Conservation (phyloP, 2,329 filamentous ascomycete species). For the Trichothecium roseum region DNA sequence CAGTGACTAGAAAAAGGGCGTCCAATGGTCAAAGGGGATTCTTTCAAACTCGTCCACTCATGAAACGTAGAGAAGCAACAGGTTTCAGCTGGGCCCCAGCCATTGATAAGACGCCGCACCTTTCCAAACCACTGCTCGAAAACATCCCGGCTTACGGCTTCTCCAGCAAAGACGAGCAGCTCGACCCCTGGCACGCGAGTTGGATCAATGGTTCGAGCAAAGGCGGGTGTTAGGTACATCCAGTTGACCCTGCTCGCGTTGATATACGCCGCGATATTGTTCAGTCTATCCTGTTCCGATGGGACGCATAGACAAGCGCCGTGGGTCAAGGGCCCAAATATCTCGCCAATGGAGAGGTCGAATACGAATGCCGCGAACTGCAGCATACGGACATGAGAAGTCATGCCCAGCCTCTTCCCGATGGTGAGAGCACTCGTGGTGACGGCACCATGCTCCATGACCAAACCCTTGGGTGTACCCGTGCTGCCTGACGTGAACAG, state of each 20-base stretch:
- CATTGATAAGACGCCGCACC: conserved; percentile 5
- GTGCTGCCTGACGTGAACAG: conserved; percentile 9
- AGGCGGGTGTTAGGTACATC: conserved; percentile 1
- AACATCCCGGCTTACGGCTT: conserved; percentile 4
- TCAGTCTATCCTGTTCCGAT: conserved; percentile 2
- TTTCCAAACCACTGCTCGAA: conserved; percentile 4
- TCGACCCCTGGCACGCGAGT: background rate
- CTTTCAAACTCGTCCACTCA: background rate
- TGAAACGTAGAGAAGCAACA: conserved; percentile 1
- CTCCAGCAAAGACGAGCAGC: conserved; percentile 5
- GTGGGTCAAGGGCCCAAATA: conserved; percentile 1
- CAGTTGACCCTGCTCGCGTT: background rate
- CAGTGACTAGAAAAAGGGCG: conserved; percentile 3
- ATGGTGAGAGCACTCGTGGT: conserved; percentile 9
- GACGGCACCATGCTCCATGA: conserved; percentile 8
- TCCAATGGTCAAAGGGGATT: conserved; percentile 3
- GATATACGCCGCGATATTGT: background rate
- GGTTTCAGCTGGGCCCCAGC: conserved; percentile 9
- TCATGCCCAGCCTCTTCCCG: conserved; percentile 11
- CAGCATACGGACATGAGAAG: conserved; percentile 2
- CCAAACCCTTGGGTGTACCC: conserved; percentile 8
- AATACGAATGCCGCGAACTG: conserved; percentile 4
- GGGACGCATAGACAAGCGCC: conserved; percentile 1
- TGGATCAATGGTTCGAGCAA: background rate
- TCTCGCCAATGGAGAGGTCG: conserved; percentile 5